A percentile compares a stretch with the other conserved stretches of the same genome.
These are phyloP conservation scores for Suillus brevipes DNA, from an alignment of 768 basidiomycete genomes.

Conservation along the genomic window DNA sequence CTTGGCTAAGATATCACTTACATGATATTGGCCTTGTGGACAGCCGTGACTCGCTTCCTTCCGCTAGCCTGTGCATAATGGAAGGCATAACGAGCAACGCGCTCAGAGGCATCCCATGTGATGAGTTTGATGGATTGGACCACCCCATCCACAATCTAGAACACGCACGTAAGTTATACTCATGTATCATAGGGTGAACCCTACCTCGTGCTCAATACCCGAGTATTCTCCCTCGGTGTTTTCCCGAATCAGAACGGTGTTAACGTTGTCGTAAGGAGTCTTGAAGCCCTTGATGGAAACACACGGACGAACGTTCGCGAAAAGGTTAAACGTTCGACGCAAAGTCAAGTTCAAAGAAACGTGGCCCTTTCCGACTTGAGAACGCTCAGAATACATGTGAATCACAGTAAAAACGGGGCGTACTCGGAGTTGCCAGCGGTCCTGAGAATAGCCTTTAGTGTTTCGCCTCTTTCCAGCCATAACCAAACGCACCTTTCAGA, in stretches of 20 bases:
- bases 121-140: constrained; percentile 99
- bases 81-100: constrained; percentile 98
- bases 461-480: not conserved
- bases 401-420: constrained; percentile 33
- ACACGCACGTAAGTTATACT: constrained; percentile 15
- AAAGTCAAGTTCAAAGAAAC: constrained; percentile 97
- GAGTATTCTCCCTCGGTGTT: constrained; percentile 99
- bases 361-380: constrained; percentile 93
- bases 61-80: constrained; percentile 90
- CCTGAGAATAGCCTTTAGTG: constrained; percentile 44
- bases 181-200: constrained; percentile 14
- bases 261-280: constrained; percentile 97
- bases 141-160: constrained; percentile 92
- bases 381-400: constrained; percentile 15
- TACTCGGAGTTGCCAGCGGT: constrained; percentile 96
- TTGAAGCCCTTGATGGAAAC: constrained; percentile 95
- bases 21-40: constrained; percentile 99
- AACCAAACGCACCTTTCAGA: constrained; percentile 71
- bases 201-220: constrained; percentile 97
- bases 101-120: constrained; percentile 98
- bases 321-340: constrained; percentile 95
- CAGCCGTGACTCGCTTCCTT: constrained; percentile 92
- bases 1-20: constrained; percentile 37
- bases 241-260: constrained; percentile 97
- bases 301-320: constrained; percentile 98